These are phyloP conservation scores for Xerocomellus dryophilus DNA, from an alignment of 768 basidiomycete genomes.

Conservation along the genomic window DNA sequence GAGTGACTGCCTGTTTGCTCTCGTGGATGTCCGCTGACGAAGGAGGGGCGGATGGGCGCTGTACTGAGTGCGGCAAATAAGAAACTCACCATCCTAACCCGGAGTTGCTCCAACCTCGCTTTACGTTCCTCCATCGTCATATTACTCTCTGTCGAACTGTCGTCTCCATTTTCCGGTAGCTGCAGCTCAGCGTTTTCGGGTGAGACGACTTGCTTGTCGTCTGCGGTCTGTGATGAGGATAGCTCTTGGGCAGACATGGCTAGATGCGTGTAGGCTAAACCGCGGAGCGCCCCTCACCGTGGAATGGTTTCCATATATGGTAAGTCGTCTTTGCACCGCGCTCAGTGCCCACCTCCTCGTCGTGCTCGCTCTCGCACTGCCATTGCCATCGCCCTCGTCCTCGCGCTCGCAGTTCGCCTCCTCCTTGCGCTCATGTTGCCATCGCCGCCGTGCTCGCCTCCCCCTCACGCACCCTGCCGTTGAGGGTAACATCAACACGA, in stretches of 20 bases:
- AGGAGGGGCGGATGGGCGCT: neutral
- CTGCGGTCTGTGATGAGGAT: slow-evolving; percentile 1
- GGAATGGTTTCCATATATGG: too few species aligned
- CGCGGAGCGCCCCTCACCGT: too few species aligned
- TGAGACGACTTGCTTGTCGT: neutral
- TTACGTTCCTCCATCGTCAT: slow-evolving; percentile 69
- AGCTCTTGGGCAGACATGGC: slow-evolving; percentile 12
- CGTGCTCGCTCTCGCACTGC: too few species aligned
- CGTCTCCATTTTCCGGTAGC: slow-evolving; percentile 22
- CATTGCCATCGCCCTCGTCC: too few species aligned
- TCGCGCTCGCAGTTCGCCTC: too few species aligned
- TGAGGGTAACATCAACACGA: too few species aligned
- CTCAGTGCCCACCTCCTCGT: too few species aligned
- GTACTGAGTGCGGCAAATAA: neutral
- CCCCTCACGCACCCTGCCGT: too few species aligned
- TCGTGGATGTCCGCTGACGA: slow-evolving; percentile 67
- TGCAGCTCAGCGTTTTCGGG: slow-evolving; percentile 25
- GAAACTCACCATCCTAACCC: slow-evolving; percentile 67
- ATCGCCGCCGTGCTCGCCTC: too few species aligned
- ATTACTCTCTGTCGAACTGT: slow-evolving; percentile 9
- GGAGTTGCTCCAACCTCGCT: slow-evolving; percentile 71
- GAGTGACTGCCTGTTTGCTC: slow-evolving; percentile 81
- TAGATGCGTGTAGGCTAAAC: neutral
- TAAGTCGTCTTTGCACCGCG: too few species aligned
- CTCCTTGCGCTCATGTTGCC: too few species aligned